These are phyloP conservation scores for Achlya hypogyna DNA, from an alignment of 352 stramenopile genomes.

Conservation along the genomic window DNA sequence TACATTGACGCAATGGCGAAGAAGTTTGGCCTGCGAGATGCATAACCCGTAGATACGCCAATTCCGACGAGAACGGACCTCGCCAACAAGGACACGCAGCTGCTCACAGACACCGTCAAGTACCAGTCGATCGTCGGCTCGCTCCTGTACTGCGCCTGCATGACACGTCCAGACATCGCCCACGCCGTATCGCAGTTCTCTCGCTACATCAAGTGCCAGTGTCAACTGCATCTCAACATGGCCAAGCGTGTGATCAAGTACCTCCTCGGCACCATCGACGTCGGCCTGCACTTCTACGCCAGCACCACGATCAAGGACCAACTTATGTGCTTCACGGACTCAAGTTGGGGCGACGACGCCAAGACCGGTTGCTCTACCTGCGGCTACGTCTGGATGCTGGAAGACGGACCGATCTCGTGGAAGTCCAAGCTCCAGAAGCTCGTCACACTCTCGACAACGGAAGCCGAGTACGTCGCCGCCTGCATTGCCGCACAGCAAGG, in stretches of 20 bases:
- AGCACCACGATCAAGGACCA: not conserved
- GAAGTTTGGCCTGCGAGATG: not conserved
- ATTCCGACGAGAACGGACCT: not conserved
- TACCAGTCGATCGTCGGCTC: not conserved
- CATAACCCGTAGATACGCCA: not conserved
- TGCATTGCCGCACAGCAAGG: constrained; percentile 1
- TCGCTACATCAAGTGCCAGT: not conserved
- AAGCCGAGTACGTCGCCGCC: constrained; percentile 1
- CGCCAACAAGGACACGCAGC: no score
- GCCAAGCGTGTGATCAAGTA: not conserved
- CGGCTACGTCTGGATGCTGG: constrained; percentile 9
- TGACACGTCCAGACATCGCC: not conserved
- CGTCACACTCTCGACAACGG: constrained; percentile 4
- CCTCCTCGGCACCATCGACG: not conserved
- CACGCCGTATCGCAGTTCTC: not conserved
- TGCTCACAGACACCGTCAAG: not conserved
- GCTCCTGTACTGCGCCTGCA: not conserved
- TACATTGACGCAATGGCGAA: not conserved
- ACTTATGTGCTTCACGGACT: not conserved
- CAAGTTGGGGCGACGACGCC: not conserved
- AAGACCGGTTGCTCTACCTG: not conserved
- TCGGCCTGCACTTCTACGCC: not conserved
- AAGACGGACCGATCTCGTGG: not conserved
- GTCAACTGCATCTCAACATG: not conserved
- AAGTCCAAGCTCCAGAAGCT: not conserved